These are phyloP conservation scores for Suillus ampliporus DNA, from an alignment of 768 basidiomycete genomes.

Conservation along the genomic window DNA sequence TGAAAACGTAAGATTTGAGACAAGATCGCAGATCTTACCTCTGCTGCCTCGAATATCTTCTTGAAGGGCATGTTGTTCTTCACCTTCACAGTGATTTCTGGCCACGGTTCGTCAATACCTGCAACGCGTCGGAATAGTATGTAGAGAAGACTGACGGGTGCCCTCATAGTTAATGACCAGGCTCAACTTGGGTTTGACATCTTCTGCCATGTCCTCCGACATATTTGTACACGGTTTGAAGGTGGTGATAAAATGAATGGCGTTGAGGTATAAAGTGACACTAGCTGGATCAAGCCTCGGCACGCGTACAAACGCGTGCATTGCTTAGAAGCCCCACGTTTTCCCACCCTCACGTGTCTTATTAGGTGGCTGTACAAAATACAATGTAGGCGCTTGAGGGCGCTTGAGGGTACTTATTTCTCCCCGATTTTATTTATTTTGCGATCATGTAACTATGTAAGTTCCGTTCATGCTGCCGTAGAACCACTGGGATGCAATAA, in stretches of 20 bases:
- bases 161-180: slow-evolving; percentile 62
- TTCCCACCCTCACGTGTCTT: slow-evolving; percentile 8
- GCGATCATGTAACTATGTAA: too few relatives aligned
- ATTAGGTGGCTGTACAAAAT: too few relatives aligned
- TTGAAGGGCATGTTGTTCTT: slow-evolving; percentile 65
- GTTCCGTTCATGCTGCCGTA: too few relatives aligned
- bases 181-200: slow-evolving; percentile 75
- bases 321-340: slow-evolving; percentile 5
- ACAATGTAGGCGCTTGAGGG: too few relatives aligned
- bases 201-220: slow-evolving; percentile 42
- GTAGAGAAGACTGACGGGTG: slow-evolving; percentile 44
- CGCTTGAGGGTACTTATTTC: too few relatives aligned
- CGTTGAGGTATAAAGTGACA: background rate
- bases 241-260: slow-evolving; percentile 10
- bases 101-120: slow-evolving; percentile 6
- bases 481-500: too few relatives aligned
- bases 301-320: slow-evolving; percentile 24
- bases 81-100: slow-evolving; percentile 73
- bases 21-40: slow-evolving; percentile 47
- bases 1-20: background rate
- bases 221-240: slow-evolving; percentile 19
- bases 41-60: slow-evolving; percentile 71
- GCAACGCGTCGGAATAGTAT: slow-evolving; percentile 10
- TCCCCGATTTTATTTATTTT: too few relatives aligned
- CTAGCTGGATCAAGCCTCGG: background rate